Evolutionary conservation across 1,284 basidiomycete genomes (phyloP).

Genomic region (Malassezia obtusa): DNA sequence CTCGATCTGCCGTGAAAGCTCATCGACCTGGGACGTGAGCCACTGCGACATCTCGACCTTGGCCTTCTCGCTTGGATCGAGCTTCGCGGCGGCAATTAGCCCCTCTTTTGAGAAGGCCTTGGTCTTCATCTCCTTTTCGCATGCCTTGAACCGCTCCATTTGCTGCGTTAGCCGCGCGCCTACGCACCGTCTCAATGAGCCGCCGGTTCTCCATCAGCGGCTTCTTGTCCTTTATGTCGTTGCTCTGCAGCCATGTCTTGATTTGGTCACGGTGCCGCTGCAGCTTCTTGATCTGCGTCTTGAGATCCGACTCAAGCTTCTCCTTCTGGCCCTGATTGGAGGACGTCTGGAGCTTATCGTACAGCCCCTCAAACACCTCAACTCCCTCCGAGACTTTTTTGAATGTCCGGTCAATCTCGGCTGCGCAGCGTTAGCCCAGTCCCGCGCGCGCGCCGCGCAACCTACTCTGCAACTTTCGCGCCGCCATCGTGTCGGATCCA

Average conservation of each 20-base stretch:
- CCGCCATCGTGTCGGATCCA: conserved; percentile 27
- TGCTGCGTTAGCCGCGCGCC: conserved; percentile 57
- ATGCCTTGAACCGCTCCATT: conserved; percentile 99
- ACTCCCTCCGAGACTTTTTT: conserved; percentile 48
- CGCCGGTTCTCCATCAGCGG: conserved; percentile 82
- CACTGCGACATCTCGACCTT: conserved; percentile 72
- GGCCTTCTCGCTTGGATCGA: conserved; percentile 94
- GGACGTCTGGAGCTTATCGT: conserved; percentile 45
- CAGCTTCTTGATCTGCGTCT: conserved; percentile 68
- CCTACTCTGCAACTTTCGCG: conserved; percentile 43
- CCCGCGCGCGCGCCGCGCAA: not conserved
- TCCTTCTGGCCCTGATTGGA: conserved; percentile 47
- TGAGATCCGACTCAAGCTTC: conserved; percentile 48
- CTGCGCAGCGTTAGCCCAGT: conserved; percentile 13
- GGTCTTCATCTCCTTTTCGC: conserved; percentile 99
- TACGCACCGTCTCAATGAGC: conserved; percentile 87
- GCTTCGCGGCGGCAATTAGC: conserved; percentile 79
- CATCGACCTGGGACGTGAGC: conserved; percentile 59
- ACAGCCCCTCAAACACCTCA: conserved; percentile 45
- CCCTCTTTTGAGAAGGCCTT: conserved; percentile 99
- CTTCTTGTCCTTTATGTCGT: conserved; percentile 99
- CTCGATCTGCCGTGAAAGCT: conserved; percentile 86
- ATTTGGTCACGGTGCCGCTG: conserved; percentile 97
- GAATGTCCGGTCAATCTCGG: conserved; percentile 47
- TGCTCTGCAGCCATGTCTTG: conserved; percentile 95